These are phyloP conservation scores for Fusarium caatingaense DNA, from an alignment of 2,329 filamentous ascomycete genomes.

Conservation along the genomic window DNA sequence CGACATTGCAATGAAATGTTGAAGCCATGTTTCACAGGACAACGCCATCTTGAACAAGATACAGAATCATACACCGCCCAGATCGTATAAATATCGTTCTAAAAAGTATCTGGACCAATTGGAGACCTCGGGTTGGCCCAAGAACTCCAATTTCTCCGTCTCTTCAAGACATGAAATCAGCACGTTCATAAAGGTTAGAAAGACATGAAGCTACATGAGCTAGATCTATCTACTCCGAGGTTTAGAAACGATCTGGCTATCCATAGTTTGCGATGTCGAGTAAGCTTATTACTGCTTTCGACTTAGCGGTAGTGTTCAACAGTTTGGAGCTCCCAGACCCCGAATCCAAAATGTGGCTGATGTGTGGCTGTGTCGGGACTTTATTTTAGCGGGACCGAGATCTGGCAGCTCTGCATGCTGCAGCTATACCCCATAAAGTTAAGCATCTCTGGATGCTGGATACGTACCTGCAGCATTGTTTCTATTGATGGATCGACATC, in stretches of 20 bases:
- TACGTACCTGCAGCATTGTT: conserved; percentile 37
- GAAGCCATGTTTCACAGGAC: conserved; percentile 33
- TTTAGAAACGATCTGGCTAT: not conserved
- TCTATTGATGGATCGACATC: conserved; percentile 34
- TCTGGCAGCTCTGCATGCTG: not conserved
- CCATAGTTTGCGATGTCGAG: not conserved
- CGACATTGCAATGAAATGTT: not conserved
- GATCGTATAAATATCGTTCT: not conserved
- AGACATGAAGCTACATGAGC: not conserved
- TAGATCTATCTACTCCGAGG: not conserved
- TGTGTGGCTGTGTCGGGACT: conserved; percentile 33
- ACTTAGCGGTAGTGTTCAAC: not conserved
- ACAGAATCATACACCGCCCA: not conserved
- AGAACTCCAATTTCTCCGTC: not conserved
- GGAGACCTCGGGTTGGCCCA: not conserved
- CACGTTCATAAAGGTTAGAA: not conserved
- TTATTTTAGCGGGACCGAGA: conserved; percentile 41
- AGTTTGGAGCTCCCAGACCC: not conserved
- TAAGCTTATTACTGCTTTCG: not conserved
- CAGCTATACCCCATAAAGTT: conserved; percentile 5
- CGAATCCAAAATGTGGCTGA: conserved; percentile 14
- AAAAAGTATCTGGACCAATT: not conserved
- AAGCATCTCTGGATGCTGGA: conserved; percentile 7
- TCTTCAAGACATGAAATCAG: not conserved
- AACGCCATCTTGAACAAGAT: conserved; percentile 1